phyloP scores from a whole-genome alignment of 805 yeast genomes.

The Yamadazyma nakazawae region DNA sequence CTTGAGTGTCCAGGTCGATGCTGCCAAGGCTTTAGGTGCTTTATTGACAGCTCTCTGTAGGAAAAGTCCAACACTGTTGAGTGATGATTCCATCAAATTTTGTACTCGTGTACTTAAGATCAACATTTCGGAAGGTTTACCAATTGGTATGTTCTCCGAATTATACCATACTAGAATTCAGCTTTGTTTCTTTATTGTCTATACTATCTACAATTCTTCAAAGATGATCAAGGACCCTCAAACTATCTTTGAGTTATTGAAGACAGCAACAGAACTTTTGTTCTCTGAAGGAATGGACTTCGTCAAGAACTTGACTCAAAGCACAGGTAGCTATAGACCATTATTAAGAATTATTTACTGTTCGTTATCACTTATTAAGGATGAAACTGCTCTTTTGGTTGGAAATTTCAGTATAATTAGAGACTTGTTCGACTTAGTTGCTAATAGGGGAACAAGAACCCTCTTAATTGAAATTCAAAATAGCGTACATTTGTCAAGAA shows the following conservation, averaged over 20 bases:
- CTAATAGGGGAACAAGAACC: slow-evolving; percentile 63
- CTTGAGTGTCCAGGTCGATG: slow-evolving; percentile 60
- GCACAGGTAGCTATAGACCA: slow-evolving; percentile 51
- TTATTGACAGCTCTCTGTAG: slow-evolving; percentile 64
- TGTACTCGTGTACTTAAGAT: slow-evolving; percentile 51
- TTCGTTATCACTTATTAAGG: slow-evolving; percentile 42
- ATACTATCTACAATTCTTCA: slow-evolving; percentile 34
- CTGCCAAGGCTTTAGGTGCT: slow-evolving; percentile 78
- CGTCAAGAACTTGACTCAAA: slow-evolving; percentile 36
- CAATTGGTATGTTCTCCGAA: slow-evolving; percentile 44
- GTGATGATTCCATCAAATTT: slow-evolving; percentile 20
- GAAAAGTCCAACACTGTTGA: slow-evolving; percentile 34
- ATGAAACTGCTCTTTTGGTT: slow-evolving; percentile 38
- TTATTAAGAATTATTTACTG: slow-evolving; percentile 57
- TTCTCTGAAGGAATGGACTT: slow-evolving; percentile 50
- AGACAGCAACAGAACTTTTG: slow-evolving; percentile 44
- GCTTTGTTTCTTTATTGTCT: slow-evolving; percentile 53
- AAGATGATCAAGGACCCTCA: slow-evolving; percentile 27
- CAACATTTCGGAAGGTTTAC: slow-evolving; percentile 50
- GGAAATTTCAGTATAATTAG: slow-evolving; percentile 50
- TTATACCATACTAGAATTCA: slow-evolving; percentile 64
- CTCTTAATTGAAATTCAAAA: slow-evolving; percentile 58
- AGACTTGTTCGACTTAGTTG: slow-evolving; percentile 58
- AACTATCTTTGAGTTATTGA: slow-evolving; percentile 40
- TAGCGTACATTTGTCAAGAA: slow-evolving; percentile 44